A percentile compares a stretch with the other conserved stretches of the same genome.
These are phyloP conservation scores for Verruconis gallopava DNA, from an alignment of 2,329 filamentous ascomycete species.

Conservation along the genomic window DNA sequence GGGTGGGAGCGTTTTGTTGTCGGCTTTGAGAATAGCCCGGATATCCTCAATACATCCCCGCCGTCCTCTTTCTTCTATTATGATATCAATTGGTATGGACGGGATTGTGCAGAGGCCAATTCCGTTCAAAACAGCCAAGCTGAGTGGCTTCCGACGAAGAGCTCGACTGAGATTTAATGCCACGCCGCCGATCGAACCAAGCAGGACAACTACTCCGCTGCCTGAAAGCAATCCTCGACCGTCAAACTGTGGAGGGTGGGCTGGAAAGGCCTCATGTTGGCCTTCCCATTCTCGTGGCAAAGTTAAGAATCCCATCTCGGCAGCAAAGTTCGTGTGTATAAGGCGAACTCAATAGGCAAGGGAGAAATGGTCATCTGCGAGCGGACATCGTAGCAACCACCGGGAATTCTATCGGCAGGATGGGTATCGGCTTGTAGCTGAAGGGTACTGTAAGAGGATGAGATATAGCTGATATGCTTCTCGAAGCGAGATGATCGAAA, in stretches of 20 bases:
- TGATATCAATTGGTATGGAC: neutral
- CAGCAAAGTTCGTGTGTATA: too few relatives aligned
- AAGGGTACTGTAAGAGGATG: too few relatives aligned
- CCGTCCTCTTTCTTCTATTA: neutral
- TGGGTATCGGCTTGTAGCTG: too few relatives aligned
- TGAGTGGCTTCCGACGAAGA: neutral
- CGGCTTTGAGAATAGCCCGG: neutral
- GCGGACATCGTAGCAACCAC: too few relatives aligned
- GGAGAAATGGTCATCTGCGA: too few relatives aligned
- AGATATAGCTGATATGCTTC: too few relatives aligned
- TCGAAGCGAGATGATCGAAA: too few relatives aligned
- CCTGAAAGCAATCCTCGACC: neutral
- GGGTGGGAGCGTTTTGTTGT: neutral
- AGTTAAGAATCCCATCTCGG: neutral
- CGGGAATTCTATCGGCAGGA: too few relatives aligned
- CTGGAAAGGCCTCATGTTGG: neutral
- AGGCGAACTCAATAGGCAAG: too few relatives aligned
- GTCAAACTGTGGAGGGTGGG: neutral
- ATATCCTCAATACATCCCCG: neutral
- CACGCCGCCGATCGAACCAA: neutral
- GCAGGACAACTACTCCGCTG: neutral
- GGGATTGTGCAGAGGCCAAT: neutral
- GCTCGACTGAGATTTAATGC: neutral
- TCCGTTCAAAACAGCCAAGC: neutral
- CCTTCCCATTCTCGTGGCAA: neutral